phyloP scores from a whole-genome alignment of 2,329 filamentous ascomycete genomes.

The Sclerotinia borealis region DNA sequence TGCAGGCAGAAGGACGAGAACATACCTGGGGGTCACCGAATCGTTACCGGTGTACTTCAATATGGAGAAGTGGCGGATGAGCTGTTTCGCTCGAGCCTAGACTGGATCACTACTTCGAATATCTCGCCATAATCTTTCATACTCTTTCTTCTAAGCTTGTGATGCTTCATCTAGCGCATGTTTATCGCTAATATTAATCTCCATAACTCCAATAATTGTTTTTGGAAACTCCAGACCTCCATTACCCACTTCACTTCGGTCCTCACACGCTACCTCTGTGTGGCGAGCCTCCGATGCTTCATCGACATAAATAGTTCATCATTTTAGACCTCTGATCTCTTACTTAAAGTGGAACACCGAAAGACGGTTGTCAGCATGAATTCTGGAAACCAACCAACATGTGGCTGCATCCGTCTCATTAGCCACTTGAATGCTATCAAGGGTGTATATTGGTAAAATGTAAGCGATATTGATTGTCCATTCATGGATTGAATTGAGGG shows the following conservation, averaged over 20 bases:
- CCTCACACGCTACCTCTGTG: no score
- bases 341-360: background rate
- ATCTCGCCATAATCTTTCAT: background rate
- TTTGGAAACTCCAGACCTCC: background rate
- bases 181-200: background rate
- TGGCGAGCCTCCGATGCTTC: background rate
- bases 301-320: background rate
- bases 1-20: constrained; percentile 15
- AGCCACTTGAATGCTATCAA: background rate
- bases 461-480: background rate
- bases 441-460: background rate
- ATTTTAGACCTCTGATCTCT: background rate
- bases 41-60: background rate
- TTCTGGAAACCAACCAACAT: background rate
- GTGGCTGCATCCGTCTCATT: background rate
- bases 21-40: background rate
- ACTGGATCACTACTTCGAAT: background rate
- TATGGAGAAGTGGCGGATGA: background rate
- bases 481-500: background rate
- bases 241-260: background rate
- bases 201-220: background rate
- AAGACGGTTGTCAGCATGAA: background rate
- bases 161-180: background rate
- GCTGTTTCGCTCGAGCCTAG: background rate
- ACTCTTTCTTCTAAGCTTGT: background rate